Evolutionary conservation across 306 rosid species (phyloP).

Genomic region (Cucumis cinereus): DNA sequence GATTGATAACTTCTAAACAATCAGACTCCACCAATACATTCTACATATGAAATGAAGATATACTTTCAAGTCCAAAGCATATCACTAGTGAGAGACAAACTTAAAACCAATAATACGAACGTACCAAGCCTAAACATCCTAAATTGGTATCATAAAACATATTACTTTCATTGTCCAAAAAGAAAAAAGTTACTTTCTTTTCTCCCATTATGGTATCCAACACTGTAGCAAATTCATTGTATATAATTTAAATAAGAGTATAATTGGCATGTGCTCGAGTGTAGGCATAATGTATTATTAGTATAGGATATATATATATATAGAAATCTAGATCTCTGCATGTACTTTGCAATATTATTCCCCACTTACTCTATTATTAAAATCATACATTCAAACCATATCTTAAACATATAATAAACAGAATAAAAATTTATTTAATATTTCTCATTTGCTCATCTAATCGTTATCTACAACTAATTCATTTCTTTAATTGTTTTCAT

Average conservation of each 20-base stretch:
- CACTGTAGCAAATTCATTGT: background rate
- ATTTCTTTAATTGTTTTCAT: background rate
- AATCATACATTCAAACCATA: conserved; percentile 1
- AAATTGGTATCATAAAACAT: too few relatives aligned
- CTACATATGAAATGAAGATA: too few relatives aligned
- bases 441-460: background rate
- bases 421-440: background rate
- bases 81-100: too few relatives aligned
- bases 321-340: conserved; percentile 1
- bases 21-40: too few relatives aligned
- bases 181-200: background rate
- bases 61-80: too few relatives aligned
- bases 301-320: background rate
- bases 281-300: background rate
- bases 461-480: background rate
- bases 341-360: conserved; percentile 5
- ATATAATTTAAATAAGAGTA: background rate
- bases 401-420: background rate
- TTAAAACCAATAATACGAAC: too few relatives aligned
- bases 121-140: too few relatives aligned
- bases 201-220: background rate
- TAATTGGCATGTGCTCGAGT: conserved; percentile 2
- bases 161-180: too few relatives aligned
- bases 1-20: too few relatives aligned
- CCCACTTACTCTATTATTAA: conserved; percentile 1